Evolutionary conservation across 805 yeast species (phyloP).

Genomic region (Starmerella davenportii): DNA sequence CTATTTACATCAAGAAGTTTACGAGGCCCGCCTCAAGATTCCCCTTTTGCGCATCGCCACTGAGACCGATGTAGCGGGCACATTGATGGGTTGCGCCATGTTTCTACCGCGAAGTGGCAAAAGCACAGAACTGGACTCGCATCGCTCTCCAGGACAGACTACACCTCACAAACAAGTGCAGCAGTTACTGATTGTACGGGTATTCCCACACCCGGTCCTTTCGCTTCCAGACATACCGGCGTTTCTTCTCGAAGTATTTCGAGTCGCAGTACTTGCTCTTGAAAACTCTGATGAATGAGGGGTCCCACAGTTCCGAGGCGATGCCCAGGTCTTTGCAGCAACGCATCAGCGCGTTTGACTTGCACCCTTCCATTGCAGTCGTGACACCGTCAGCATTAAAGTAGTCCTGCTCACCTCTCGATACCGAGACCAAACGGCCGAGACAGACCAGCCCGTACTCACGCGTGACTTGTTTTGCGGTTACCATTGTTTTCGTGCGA

Average conservation of each 20-base stretch:
- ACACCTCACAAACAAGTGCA: too few relatives aligned
- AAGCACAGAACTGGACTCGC: too few relatives aligned
- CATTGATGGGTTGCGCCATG: too few relatives aligned
- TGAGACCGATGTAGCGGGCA: too few relatives aligned
- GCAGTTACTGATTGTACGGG: constrained; percentile 38
- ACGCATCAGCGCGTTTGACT: constrained; percentile 90
- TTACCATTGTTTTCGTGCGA: constrained; percentile 63
- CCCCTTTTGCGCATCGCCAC: too few relatives aligned
- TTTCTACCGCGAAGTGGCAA: too few relatives aligned
- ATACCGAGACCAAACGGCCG: constrained; percentile 76
- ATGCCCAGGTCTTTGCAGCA: constrained; percentile 95
- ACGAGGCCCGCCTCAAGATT: too few relatives aligned
- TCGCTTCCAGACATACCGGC: constrained; percentile 67
- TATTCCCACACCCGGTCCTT: constrained; percentile 68
- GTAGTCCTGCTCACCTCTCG: constrained; percentile 91
- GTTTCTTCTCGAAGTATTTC: constrained; percentile 70
- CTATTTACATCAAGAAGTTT: too few relatives aligned
- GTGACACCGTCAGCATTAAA: constrained; percentile 74
- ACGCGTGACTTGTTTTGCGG: constrained; percentile 59
- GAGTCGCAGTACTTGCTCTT: constrained; percentile 56
- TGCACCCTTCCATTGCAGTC: constrained; percentile 94
- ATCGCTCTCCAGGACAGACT: too few relatives aligned
- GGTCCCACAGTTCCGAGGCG: constrained; percentile 97
- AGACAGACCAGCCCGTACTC: constrained; percentile 78
- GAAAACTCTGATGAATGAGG: constrained; percentile 58